Evolutionary conservation across 2,329 filamentous ascomycete species (phyloP).

Genomic region (Aspergillus fumigatiaffinis): DNA sequence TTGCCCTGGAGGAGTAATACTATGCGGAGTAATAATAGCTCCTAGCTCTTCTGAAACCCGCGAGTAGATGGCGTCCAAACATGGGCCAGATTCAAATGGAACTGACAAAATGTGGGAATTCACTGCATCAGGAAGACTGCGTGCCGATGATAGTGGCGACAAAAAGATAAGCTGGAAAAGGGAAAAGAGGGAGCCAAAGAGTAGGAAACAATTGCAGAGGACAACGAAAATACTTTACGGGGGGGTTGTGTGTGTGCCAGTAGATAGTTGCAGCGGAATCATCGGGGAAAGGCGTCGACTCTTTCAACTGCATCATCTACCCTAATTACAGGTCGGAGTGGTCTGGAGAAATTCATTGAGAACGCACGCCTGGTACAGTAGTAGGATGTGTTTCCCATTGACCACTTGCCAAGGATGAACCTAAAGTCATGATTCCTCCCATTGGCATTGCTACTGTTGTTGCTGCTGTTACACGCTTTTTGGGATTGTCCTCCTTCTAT

Average conservation of each 20-base stretch:
- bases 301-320: background rate
- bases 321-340: background rate
- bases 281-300: background rate
- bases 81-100: background rate
- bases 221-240: background rate
- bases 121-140: no score
- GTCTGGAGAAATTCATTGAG: background rate
- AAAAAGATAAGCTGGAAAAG: background rate
- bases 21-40: background rate
- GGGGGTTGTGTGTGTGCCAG: background rate
- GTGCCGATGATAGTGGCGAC: background rate
- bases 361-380: background rate
- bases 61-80: background rate
- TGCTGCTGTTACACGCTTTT: background rate
- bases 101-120: background rate
- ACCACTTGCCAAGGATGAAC: background rate
- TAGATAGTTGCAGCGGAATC: background rate
- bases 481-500: background rate
- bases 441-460: background rate
- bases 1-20: background rate
- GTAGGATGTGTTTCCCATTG: background rate
- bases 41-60: background rate
- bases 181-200: background rate
- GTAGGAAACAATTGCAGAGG: background rate
- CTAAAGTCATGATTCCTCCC: background rate